A percentile compares a stretch with the other conserved stretches of the same genome.
phyloP scores from a whole-genome alignment of 2,329 filamentous ascomycete genomes.

The Pseudopithomyces maydicus region DNA sequence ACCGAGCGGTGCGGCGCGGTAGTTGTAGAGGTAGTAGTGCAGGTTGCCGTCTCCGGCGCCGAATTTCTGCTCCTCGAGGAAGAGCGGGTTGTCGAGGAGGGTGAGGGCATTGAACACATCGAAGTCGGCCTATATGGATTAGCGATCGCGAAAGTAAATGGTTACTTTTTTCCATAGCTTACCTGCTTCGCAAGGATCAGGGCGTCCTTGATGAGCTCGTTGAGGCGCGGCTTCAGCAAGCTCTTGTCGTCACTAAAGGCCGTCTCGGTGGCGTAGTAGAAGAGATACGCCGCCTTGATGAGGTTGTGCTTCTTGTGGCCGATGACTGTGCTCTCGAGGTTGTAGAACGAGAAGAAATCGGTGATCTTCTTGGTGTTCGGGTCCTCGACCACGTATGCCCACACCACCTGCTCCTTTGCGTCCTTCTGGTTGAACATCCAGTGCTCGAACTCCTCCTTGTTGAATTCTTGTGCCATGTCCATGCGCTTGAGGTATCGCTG shows the following conservation, averaged over 20 bases:
- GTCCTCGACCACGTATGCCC: constrained; percentile 86
- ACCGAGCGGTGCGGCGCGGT: constrained; percentile 81
- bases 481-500: constrained; percentile 79
- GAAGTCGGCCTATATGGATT: constrained; percentile 65
- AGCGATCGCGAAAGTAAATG: constrained; percentile 5
- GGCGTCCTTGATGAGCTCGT: constrained; percentile 80
- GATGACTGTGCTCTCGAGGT: constrained; percentile 90
- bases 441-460: constrained; percentile 79
- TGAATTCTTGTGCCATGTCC: constrained; percentile 83
- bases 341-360: constrained; percentile 97
- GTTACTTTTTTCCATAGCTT: constrained; percentile 16
- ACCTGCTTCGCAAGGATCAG: constrained; percentile 84
- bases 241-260: constrained; percentile 66
- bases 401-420: constrained; percentile 75
- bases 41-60: constrained; percentile 92
- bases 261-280: constrained; percentile 90
- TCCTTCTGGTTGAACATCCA: constrained; percentile 76
- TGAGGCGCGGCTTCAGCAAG: constrained; percentile 78
- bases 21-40: constrained; percentile 98
- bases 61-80: constrained; percentile 93
- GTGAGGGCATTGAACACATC: constrained; percentile 98
- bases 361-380: constrained; percentile 77
- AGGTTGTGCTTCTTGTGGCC: constrained; percentile 76
- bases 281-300: constrained; percentile 91
- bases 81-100: constrained; percentile 89